phyloP scores from a whole-genome alignment of 2,329 filamentous ascomycete genomes.

The Colletotrichum sp. region DNA sequence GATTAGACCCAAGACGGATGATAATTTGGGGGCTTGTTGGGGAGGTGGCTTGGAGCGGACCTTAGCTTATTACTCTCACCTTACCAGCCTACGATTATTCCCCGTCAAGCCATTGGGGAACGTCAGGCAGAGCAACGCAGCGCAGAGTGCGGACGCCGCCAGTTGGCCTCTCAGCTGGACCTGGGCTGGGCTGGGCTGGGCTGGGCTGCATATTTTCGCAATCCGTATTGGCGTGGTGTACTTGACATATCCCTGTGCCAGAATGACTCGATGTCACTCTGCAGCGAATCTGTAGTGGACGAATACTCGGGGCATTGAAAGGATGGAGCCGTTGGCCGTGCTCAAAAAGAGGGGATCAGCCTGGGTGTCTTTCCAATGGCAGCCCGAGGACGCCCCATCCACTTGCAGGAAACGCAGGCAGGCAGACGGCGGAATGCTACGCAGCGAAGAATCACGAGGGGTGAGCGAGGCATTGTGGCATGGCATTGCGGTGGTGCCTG shows the following conservation, averaged over 20 bases:
- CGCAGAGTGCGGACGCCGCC: background rate
- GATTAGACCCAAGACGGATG: slow-evolving; percentile 8
- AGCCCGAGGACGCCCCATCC: background rate
- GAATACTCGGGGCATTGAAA: background rate
- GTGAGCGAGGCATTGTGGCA: background rate
- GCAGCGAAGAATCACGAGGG: background rate
- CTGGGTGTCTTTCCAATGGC: slow-evolving; percentile 3
- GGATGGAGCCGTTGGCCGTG: background rate
- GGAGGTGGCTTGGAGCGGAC: slow-evolving; percentile 8
- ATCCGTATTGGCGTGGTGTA: background rate
- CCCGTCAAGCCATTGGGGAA: background rate
- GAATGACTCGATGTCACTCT: background rate
- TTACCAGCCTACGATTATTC: background rate
- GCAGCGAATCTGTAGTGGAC: background rate
- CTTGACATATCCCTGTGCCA: background rate
- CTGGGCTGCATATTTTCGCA: background rate
- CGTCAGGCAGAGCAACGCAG: background rate
- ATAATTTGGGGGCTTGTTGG: slow-evolving; percentile 21
- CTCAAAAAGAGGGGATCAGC: slow-evolving; percentile 1
- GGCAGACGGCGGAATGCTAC: background rate
- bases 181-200: background rate
- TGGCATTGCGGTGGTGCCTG: background rate
- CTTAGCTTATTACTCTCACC: background rate
- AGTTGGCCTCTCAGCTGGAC: background rate
- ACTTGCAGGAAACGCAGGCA: background rate